phyloP scores from a whole-genome alignment of 345 rosid species.

The Lenwebbia sp. region DNA sequence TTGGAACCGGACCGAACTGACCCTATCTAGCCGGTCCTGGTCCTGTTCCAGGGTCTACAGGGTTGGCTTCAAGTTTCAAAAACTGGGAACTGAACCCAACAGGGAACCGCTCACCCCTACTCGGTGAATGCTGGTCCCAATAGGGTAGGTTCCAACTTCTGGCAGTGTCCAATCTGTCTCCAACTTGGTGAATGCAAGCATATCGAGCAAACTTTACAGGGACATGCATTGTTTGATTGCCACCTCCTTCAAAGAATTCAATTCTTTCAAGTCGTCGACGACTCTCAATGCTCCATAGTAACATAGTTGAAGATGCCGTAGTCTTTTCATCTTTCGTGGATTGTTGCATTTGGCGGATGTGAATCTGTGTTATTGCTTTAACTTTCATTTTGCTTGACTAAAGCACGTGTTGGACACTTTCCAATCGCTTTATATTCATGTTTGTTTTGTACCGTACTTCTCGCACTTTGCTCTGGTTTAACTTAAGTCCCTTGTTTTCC shows the following conservation, averaged over 20 bases:
- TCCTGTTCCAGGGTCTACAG: rapidly evolving
- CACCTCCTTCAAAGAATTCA: not conserved
- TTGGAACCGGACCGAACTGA: rapidly evolving
- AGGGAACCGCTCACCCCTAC: rapidly evolving
- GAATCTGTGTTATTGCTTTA: too few relatives aligned
- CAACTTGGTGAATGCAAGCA: not conserved
- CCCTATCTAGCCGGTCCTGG: rapidly evolving
- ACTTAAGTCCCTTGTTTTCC: too few relatives aligned
- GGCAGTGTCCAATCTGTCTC: not conserved
- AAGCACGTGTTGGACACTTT: too few relatives aligned
- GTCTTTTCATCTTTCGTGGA: too few relatives aligned
- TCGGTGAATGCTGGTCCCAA: rapidly evolving
- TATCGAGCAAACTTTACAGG: not conserved
- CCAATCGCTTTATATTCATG: too few relatives aligned
- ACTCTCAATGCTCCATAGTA: not conserved
- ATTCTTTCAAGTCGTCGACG: not conserved
- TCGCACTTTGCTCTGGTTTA: too few relatives aligned
- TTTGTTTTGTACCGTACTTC: too few relatives aligned
- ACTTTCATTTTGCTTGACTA: too few relatives aligned
- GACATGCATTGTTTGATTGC: not conserved
- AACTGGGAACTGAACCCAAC: rapidly evolving
- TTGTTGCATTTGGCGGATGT: too few relatives aligned
- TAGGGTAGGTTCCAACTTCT: not conserved
- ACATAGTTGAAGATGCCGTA: not conserved
- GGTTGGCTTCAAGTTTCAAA: not conserved